A percentile compares a stretch with the other conserved stretches of the same genome.
These are phyloP conservation scores for Mycena kentingensis DNA, from an alignment of 768 basidiomycete genomes.

Conservation along the genomic window DNA sequence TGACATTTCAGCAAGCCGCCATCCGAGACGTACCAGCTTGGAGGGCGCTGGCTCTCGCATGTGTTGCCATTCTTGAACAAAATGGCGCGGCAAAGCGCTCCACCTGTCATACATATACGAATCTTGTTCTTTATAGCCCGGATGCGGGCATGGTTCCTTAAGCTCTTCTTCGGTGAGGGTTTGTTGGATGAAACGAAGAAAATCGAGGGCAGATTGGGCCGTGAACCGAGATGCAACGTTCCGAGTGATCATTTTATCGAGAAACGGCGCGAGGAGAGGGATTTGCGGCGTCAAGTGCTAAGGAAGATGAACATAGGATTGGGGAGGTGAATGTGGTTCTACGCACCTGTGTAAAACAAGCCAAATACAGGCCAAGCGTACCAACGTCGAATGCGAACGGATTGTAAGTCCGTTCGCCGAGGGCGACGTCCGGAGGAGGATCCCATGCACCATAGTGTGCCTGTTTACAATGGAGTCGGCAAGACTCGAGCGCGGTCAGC, in stretches of 20 bases:
- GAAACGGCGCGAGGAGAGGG: constrained; percentile 31
- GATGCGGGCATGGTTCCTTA: not conserved
- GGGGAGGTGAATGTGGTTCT: no score
- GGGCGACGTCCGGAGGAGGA: constrained; percentile 14
- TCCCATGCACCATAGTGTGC: not conserved
- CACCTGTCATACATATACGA: constrained; percentile 23
- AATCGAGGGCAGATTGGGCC: constrained; percentile 28
- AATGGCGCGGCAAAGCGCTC: constrained; percentile 18
- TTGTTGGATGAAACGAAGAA: constrained; percentile 23
- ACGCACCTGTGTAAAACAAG: no score
- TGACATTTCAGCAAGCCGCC: no score
- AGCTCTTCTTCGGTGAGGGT: constrained; percentile 1
- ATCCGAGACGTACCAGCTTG: no score
- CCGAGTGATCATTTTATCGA: constrained; percentile 31
- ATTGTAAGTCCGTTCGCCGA: constrained; percentile 30
- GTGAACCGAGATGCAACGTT: constrained; percentile 27
- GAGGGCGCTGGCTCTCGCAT: not conserved
- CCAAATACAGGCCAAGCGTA: constrained; percentile 26
- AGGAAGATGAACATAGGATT: no score
- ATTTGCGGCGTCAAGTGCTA: constrained; percentile 22
- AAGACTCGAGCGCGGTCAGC: not conserved
- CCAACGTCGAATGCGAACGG: constrained; percentile 32
- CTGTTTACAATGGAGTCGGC: not conserved
- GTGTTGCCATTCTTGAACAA: constrained; percentile 21
- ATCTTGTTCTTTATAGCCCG: not conserved